Evolutionary conservation across 1,284 basidiomycete genomes (phyloP), one percentile per base, ranked within the genome.

Genomic region (Ceratobasidium sp.): DNA sequence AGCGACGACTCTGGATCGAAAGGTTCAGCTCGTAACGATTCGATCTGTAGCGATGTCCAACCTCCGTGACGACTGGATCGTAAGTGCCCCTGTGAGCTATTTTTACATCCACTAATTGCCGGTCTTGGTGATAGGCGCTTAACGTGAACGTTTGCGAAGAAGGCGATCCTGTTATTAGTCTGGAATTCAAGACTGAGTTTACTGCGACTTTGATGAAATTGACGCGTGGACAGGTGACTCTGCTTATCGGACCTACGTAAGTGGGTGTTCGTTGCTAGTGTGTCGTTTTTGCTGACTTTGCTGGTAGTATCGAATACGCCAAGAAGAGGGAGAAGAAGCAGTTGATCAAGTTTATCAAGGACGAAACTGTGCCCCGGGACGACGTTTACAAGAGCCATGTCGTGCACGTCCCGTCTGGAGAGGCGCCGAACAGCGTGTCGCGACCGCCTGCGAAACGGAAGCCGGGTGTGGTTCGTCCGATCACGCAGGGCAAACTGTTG

Each of bases 321-420:
- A 99, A 99, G 87, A 99, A 98, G 87, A 98, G 96, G 83, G 96
- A 97, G 78, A 99, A 99, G 85, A 91, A 91, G 80, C 90, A 92
- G 1, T 85, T 88, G 72, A 95, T 99, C 82, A 93, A 93, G 79
- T 92, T 95, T 76, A 82, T 91, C 78, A 98, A 94, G 84, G 96
- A 98, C 80, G 95, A 98, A 81, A 90, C 89, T 13, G 83, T 97
- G 21, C 83, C 81, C n/a, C 88, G 88, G 72, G 91, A 93, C 75
- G 97, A 96, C 78, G 80, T 89, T 1, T 99, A 99, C 85, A 99
- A 99, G 87, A 96, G 94, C 78, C 94, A 95, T 78, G 88, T 89
- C 2, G 92, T 99, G 21, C 90, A 91, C 75, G 95, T 98, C 0
- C 86, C 91, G 11, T 91, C 93, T 28, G 98, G 98, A 30, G 95